Percentiles rank a stretch among this genome's conserved stretches.
Conservation (phyloP, 352 stramenopile species). For the Pythium graminicola region DNA sequence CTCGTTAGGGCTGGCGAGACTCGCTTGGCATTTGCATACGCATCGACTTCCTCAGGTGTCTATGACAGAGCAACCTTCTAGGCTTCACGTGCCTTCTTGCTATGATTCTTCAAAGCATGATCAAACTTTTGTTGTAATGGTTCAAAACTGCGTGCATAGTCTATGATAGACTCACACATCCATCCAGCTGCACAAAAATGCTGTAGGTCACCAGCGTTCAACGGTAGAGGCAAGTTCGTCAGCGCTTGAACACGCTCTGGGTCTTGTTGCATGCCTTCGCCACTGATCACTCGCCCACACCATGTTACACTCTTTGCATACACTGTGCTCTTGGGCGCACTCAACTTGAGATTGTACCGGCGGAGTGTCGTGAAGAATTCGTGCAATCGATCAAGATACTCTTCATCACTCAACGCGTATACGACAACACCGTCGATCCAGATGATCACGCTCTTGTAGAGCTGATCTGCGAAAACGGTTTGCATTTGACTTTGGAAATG, state of each 20-base stretch:
- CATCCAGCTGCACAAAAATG: constrained; percentile 16
- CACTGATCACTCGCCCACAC: constrained; percentile 9
- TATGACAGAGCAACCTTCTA: not conserved
- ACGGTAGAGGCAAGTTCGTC: constrained; percentile 2
- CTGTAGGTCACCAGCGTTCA: constrained; percentile 6
- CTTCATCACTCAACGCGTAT: not conserved
- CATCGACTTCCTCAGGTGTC: not conserved
- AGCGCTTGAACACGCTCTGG: not conserved
- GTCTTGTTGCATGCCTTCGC: not conserved
- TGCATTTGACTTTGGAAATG: constrained; percentile 17
- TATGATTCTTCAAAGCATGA: not conserved
- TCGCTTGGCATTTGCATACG: not conserved
- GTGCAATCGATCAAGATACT: not conserved
- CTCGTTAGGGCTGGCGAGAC: not conserved
- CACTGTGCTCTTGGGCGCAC: constrained; percentile 6
- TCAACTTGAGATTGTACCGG: constrained; percentile 6
- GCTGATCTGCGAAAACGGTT: not conserved
- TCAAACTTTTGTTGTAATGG: constrained; percentile 3
- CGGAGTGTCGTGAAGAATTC: not conserved
- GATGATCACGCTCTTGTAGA: not conserved
- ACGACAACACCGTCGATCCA: constrained; percentile 9
- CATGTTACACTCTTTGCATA: constrained; percentile 3
- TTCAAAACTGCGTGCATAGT: not conserved
- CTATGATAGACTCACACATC: constrained; percentile 14
- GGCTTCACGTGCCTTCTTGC: not conserved